Conservation (phyloP, 163 green algal genomes). For the Chloromonas sp. region DNA sequence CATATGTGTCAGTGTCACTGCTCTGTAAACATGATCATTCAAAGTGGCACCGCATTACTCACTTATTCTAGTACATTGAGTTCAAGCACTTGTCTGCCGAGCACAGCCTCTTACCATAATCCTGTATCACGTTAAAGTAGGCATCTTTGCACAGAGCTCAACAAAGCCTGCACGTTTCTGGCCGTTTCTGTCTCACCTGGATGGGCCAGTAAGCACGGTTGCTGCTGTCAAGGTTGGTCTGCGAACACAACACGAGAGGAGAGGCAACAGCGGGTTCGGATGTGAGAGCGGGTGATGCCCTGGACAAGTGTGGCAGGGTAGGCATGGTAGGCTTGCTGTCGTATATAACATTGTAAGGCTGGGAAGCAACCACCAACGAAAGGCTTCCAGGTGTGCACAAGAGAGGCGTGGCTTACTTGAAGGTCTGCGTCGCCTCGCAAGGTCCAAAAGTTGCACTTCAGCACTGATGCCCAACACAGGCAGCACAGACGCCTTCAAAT, state of each 20-base stretch:
- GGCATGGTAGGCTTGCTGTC: background rate
- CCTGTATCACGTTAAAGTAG: no score
- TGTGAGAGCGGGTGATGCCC: no score
- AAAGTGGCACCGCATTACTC: no score
- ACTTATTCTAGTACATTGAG: no score
- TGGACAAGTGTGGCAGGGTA: background rate
- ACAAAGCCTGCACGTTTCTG: no score
- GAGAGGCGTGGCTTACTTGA: background rate
- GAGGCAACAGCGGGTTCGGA: background rate
- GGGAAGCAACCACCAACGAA: background rate
- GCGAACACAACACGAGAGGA: background rate
- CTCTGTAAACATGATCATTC: no score
- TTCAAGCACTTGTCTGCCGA: constrained; percentile 47
- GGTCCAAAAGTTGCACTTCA: no score
- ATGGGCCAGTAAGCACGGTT: constrained; percentile 62
- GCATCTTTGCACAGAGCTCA: no score
- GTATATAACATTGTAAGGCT: background rate
- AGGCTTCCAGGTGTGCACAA: background rate
- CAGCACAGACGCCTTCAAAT: background rate
- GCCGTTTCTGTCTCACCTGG: constrained; percentile 25
- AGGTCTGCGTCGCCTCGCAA: background rate
- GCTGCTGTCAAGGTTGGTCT: constrained; percentile 45
- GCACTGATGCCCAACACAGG: no score
- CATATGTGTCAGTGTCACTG: no score
- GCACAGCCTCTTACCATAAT: no score